phyloP scores from a whole-genome alignment of 768 basidiomycete species.

The Lepiota venenata region DNA sequence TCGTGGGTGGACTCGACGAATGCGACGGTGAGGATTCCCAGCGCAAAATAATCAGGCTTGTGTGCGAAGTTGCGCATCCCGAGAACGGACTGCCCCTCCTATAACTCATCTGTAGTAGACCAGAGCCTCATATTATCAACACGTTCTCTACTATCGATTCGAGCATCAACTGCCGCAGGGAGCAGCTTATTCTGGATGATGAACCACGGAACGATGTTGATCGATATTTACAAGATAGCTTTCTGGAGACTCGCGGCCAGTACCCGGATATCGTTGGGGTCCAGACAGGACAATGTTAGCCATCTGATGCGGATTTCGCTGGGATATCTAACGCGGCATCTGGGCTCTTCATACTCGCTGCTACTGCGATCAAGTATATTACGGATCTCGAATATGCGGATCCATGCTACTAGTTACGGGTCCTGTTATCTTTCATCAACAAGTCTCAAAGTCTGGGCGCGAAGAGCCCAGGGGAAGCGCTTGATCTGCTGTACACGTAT shows the following conservation, averaged over 20 bases:
- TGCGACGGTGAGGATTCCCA: not conserved
- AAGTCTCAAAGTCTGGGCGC: not conserved
- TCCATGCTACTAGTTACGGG: not conserved
- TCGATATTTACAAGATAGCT: not conserved
- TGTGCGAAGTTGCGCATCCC: not conserved
- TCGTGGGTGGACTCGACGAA: conserved; percentile 5
- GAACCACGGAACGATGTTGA: not conserved
- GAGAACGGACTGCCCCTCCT: not conserved
- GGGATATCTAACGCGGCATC: not conserved
- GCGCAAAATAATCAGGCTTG: not conserved
- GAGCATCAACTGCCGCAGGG: not conserved
- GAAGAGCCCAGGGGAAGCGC: not conserved
- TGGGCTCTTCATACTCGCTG: not conserved
- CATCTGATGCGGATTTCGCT: not conserved
- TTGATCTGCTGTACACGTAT: not conserved
- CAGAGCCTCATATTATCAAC: not conserved
- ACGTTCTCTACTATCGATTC: not conserved
- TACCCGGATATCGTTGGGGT: not conserved
- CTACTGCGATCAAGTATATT: not conserved
- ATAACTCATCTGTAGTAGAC: not conserved
- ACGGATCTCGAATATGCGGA: not conserved
- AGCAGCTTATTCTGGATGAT: not conserved
- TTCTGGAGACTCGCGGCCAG: not conserved
- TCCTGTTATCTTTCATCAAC: not conserved
- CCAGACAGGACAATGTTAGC: not conserved